Evolutionary conservation across 2,329 filamentous ascomycete genomes (phyloP).

Genomic region (Akanthomyces uredinophilus): DNA sequence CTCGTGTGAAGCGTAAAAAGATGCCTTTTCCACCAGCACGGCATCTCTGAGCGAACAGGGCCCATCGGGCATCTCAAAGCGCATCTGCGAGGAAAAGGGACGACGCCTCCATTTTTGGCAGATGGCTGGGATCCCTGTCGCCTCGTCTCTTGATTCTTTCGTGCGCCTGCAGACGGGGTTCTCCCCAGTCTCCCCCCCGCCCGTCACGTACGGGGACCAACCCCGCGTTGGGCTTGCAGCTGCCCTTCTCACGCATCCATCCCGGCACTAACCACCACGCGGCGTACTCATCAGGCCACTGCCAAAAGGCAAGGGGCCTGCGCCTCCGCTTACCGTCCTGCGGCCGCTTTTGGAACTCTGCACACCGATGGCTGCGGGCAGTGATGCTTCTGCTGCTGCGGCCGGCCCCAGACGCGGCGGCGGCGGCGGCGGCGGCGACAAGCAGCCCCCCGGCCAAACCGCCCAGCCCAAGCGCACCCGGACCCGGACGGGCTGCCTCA

Average conservation of each 20-base stretch:
- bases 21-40: conserved; percentile 7
- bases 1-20: background rate
- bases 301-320: background rate
- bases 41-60: conserved; percentile 8
- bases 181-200: background rate
- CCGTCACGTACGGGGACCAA: background rate
- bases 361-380: background rate
- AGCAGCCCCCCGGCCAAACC: background rate
- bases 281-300: background rate
- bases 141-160: background rate
- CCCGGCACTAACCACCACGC: background rate
- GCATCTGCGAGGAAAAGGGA: background rate
- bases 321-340: background rate
- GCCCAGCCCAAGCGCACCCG: conserved; percentile 25
- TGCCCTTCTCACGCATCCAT: background rate
- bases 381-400: background rate
- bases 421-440: background rate
- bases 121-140: background rate
- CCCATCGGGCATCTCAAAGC: background rate
- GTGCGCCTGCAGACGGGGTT: background rate
- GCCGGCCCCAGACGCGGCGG: background rate
- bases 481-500: conserved; percentile 33
- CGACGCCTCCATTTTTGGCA: background rate
- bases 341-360: background rate
- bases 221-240: conserved; percentile 10